phyloP scores from a whole-genome alignment of 257 asterid species.

The Ophiorrhiza pumila region DNA sequence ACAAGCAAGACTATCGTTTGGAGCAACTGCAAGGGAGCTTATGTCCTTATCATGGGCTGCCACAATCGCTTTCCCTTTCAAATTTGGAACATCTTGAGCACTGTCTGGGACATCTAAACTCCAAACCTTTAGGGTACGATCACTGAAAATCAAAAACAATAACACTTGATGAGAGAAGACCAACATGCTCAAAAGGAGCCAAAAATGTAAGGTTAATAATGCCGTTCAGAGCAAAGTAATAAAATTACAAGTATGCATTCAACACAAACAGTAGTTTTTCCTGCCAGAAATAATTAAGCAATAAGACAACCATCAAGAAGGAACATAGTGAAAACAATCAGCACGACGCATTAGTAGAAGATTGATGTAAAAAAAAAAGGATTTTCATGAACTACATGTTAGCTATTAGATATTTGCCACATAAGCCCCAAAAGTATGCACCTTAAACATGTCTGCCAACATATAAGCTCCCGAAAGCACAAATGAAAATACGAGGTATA shows the following conservation, averaged over 20 bases:
- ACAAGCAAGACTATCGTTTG: conserved; percentile 92
- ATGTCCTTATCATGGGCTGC: conserved; percentile 98
- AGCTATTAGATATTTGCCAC: not conserved
- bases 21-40: conserved; percentile 83
- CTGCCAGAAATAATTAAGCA: not conserved
- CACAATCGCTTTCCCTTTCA: conserved; percentile 85
- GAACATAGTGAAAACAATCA: not conserved
- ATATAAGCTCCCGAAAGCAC: not conserved
- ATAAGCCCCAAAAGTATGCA: not conserved
- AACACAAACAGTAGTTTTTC: not conserved
- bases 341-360: not conserved
- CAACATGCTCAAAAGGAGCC: not conserved
- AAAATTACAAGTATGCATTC: not conserved
- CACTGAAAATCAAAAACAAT: conserved; percentile 47
- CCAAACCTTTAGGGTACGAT: conserved; percentile 90
- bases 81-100: conserved; percentile 41
- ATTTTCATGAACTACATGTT: not conserved
- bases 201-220: not conserved
- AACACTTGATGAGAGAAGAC: not conserved
- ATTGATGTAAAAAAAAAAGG: not conserved
- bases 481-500: not conserved
- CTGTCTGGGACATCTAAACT: conserved; percentile 60
- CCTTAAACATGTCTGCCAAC: not conserved
- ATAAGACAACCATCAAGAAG: not conserved
- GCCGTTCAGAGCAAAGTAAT: not conserved